Conservation (phyloP, 306 rosid species). For the Acacia acuminata region DNA sequence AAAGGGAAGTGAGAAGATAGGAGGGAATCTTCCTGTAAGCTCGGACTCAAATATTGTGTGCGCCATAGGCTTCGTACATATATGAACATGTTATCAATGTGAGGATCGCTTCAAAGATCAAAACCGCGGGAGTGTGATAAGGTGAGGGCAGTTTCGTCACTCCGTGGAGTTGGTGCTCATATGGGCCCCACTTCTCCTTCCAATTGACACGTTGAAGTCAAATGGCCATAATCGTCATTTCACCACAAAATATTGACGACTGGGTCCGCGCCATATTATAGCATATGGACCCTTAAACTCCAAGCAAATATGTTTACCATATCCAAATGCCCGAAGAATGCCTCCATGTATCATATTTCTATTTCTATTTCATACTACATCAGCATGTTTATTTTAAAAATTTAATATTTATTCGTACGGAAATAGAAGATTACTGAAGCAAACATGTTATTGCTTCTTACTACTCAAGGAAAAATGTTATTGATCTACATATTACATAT, state of each 20-base stretch:
- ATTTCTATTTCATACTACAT: not conserved
- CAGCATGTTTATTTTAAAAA: not conserved
- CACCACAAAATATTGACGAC: not conserved
- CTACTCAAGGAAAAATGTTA: not conserved
- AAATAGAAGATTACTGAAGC: not conserved
- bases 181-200: slow-evolving; percentile 4
- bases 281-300: not conserved
- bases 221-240: slow-evolving; percentile 41
- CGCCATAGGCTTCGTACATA: not conserved
- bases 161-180: slow-evolving; percentile 8
- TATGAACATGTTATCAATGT: not conserved
- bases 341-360: not conserved
- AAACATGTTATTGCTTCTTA: not conserved
- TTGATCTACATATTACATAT: too few species aligned
- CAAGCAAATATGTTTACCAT: not conserved
- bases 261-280: not conserved
- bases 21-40: not conserved
- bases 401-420: not conserved
- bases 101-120: not conserved
- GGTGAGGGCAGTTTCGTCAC: slow-evolving; percentile 30
- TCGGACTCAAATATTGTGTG: slow-evolving; percentile 12
- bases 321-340: not conserved
- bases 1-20: not conserved
- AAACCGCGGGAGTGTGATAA: not conserved
- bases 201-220: slow-evolving; percentile 17